phyloP scores from a whole-genome alignment of 2,329 filamentous ascomycete species.

The Plenodomus biglobosus region DNA sequence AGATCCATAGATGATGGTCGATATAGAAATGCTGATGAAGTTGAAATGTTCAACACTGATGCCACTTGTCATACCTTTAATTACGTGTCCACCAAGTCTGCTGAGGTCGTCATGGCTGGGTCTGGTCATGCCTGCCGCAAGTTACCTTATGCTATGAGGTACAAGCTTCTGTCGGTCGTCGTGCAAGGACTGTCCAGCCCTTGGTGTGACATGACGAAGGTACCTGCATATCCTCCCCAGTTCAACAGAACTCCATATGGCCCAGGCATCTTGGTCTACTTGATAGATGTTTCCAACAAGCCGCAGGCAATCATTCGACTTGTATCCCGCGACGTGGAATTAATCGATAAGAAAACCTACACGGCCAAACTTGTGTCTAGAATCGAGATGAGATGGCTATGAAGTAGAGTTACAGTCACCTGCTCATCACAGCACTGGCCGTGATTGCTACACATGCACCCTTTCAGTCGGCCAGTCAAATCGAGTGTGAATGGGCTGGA shows the following conservation, averaged over 20 bases:
- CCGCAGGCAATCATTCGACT: too few relatives aligned
- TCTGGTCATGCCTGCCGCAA: background rate
- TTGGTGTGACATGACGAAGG: background rate
- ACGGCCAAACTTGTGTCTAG: too few relatives aligned
- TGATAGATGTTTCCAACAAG: too few relatives aligned
- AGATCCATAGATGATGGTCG: slow-evolving; percentile 12
- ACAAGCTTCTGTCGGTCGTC: background rate
- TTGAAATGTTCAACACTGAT: too few relatives aligned
- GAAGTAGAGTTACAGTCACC: background rate
- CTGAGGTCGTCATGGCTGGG: background rate
- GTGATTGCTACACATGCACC: background rate
- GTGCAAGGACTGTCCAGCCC: background rate
- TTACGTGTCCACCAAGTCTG: too few relatives aligned
- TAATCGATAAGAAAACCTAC: too few relatives aligned
- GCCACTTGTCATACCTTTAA: too few relatives aligned
- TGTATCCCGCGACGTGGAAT: too few relatives aligned
- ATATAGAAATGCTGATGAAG: background rate
- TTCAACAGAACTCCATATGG: background rate
- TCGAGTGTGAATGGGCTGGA: too few relatives aligned
- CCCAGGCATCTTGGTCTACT: background rate
- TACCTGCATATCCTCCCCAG: background rate
- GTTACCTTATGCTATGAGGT: background rate
- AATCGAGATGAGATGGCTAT: too few relatives aligned
- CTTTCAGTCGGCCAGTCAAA: too few relatives aligned
- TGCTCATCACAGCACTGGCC: background rate